Evolutionary conservation across 2,329 filamentous ascomycete species (phyloP).

Genomic region (Talaromyces funiculosus): DNA sequence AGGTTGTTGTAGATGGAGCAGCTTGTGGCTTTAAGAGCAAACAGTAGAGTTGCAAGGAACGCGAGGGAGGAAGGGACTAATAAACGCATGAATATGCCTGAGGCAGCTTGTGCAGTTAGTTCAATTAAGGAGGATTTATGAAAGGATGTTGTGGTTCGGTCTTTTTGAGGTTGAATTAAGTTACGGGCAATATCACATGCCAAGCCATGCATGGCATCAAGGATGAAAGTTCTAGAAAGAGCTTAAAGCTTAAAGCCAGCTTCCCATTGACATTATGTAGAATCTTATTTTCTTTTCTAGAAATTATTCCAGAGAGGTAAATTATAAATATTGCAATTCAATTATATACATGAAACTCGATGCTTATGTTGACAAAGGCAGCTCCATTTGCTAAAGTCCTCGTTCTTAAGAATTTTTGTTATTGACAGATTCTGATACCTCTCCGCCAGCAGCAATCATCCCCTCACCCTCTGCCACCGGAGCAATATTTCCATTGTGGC

Average conservation of each 20-base stretch:
- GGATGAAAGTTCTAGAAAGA: conserved; percentile 12
- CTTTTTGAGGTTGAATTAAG: conserved; percentile 1
- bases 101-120: background rate
- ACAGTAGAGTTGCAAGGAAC: background rate
- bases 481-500: background rate
- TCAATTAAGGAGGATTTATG: background rate
- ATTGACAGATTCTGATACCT: background rate
- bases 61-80: background rate
- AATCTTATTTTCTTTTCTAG: background rate
- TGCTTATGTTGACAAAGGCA: background rate
- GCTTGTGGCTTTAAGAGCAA: background rate
- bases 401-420: background rate
- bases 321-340: background rate
- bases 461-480: background rate
- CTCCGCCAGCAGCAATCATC: background rate
- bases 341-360: background rate
- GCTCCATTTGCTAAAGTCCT: background rate
- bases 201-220: conserved; percentile 8
- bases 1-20: background rate
- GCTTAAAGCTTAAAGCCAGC: conserved; percentile 4
- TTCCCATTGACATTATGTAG: background rate
- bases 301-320: background rate
- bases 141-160: background rate
- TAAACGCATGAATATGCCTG: background rate
- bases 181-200: conserved; percentile 1